Evolutionary conservation across 2,329 filamentous ascomycete genomes (phyloP), one percentile per base, ranked within the genome.

Genomic region (Colletotrichum sp.): DNA sequence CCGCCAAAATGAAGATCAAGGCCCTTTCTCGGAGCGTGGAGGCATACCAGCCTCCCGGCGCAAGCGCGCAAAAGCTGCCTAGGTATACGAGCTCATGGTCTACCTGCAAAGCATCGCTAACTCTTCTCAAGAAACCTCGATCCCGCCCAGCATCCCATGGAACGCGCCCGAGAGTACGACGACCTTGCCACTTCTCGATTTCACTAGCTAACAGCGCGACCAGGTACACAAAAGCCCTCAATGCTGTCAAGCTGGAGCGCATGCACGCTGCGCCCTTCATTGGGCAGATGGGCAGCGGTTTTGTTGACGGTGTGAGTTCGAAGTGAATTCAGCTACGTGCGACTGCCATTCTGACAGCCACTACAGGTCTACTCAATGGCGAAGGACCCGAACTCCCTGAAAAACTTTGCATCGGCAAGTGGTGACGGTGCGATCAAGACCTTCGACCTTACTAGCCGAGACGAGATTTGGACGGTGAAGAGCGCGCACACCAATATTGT

Each of bases 401-500:
- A 95, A 80, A 89, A 93, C 73, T 91, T 96, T 79, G 95, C 96
- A 8, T 96, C 94, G 81, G 96, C 95, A 59, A 95, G 94, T 79
- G 96, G 96, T 78, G 97, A 99, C 84, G 96, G 97, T 78, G 92
- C 98, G 12, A 91, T 99, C 74, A 99, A 99, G 86, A 73, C 74
- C 4, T 78, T 77, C 48, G 77, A 78, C 67, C 84, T 97, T 80
- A 90, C 92, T 12, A 93, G 89, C 77, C 88, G 91, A 72, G 92
- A 94, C 32, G 94, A 97, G 82, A 89, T 93, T 64, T 96, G 94
- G 93, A 90, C 94, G 80, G 90, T 91, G 5, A 78, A 72, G 75
- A 92, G 94, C 78, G 96, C 96, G 28, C 98, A 99, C 83, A 95
- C 98, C 80, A 98, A 98, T 80, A 93, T 98, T 60, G 95, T 98